Evolutionary conservation across 164 flowering plant species (phyloP).

Genomic region (Platanus orientalis): DNA sequence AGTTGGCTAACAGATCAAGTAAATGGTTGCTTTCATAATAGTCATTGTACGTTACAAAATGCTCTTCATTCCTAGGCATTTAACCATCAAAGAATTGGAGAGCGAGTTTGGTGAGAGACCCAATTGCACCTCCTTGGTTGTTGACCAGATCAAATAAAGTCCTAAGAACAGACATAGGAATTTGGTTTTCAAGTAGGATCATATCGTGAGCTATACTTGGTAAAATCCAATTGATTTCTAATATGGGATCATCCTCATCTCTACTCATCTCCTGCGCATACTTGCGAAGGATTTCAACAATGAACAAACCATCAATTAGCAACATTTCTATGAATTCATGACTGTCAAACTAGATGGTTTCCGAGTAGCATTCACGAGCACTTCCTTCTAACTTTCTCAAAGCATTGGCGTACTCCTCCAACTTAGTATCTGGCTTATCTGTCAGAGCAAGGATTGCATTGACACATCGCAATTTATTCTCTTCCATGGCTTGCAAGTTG

Average conservation of each 20-base stretch:
- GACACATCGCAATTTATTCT: constrained; percentile 37
- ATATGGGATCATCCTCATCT: constrained; percentile 39
- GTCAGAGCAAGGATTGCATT: constrained; percentile 16
- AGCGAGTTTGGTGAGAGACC: background rate
- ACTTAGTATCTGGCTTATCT: constrained; percentile 14
- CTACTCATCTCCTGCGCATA: no score
- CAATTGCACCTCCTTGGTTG: background rate
- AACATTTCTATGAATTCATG: constrained; percentile 50
- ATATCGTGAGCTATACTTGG: constrained; percentile 43
- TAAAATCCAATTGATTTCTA: constrained; percentile 38
- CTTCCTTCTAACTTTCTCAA: constrained; percentile 31
- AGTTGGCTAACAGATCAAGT: background rate
- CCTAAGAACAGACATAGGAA: constrained; percentile 40
- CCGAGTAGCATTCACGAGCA: constrained; percentile 46
- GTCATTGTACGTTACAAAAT: no score
- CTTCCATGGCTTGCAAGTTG: constrained; percentile 33
- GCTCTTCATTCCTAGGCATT: no score
- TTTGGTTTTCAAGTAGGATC: constrained; percentile 58
- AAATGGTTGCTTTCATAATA: background rate
- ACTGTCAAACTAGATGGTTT: constrained; percentile 22
- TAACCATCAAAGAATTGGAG: background rate
- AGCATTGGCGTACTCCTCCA: constrained; percentile 18
- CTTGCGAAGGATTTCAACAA: constrained; percentile 35
- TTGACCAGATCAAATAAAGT: background rate
- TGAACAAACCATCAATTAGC: constrained; percentile 57